These are phyloP conservation scores for Fusarium verticillioides DNA, from an alignment of 2,329 filamentous ascomycete genomes.

Conservation along the genomic window DNA sequence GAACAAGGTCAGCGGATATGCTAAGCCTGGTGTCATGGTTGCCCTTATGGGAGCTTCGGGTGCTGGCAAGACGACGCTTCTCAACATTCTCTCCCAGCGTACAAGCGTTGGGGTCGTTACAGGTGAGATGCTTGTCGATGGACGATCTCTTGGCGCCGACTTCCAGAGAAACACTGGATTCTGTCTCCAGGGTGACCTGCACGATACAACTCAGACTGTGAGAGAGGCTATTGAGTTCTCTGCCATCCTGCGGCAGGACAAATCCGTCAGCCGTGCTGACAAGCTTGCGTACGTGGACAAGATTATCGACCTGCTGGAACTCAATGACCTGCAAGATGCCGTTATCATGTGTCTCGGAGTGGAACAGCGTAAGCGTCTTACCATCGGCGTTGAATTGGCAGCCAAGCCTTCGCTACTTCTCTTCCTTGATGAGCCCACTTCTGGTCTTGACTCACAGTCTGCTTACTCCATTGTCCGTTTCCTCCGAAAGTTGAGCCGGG, in stretches of 20 bases:
- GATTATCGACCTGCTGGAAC: conserved; percentile 72
- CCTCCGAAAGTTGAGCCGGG: conserved; percentile 66
- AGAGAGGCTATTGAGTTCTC: conserved; percentile 74
- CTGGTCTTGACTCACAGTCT: conserved; percentile 65
- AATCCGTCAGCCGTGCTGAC: conserved; percentile 64
- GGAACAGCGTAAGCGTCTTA: conserved; percentile 65
- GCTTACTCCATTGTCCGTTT: conserved; percentile 70
- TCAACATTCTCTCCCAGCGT: conserved; percentile 80
- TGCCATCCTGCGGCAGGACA: conserved; percentile 69
- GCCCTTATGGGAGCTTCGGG: conserved; percentile 85
- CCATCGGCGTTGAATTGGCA: conserved; percentile 63
- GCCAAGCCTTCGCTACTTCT: conserved; percentile 67
- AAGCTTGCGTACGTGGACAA: conserved; percentile 74
- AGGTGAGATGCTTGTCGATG: conserved; percentile 82
- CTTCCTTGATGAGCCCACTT: conserved; percentile 70
- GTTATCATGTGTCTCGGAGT: conserved; percentile 68
- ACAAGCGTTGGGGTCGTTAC: conserved; percentile 78
- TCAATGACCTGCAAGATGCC: conserved; percentile 71
- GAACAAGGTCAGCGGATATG: conserved; percentile 75
- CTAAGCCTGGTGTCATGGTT: conserved; percentile 82
- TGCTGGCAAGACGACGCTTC: conserved; percentile 84
- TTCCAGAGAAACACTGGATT: conserved; percentile 84
- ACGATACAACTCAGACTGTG: conserved; percentile 71
- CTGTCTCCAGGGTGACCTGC: conserved; percentile 70
- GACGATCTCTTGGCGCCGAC: conserved; percentile 71